Conservation (phyloP, 768 basidiomycete species). For the Ephemerocybe angulata region DNA sequence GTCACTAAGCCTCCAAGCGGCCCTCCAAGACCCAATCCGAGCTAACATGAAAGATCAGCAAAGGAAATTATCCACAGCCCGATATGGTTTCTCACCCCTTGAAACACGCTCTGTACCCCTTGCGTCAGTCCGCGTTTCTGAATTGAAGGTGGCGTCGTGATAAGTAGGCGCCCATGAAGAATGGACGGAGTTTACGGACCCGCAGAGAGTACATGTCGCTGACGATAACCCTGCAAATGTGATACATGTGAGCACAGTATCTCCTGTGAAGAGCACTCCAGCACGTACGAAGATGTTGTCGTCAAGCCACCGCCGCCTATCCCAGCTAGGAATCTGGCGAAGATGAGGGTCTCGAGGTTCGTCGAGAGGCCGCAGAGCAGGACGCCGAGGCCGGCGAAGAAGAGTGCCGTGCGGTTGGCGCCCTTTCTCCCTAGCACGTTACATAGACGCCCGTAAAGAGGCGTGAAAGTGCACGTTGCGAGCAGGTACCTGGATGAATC, state of each 20-base stretch:
- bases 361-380: slow-evolving; percentile 63
- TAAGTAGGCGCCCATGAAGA: too few species aligned
- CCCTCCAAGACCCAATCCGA: slow-evolving; percentile 77
- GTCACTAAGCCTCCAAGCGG: slow-evolving; percentile 68
- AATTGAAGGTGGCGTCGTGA: too few species aligned
- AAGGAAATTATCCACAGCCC: background rate
- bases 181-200: too few species aligned
- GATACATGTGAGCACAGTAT: background rate
- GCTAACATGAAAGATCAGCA: slow-evolving; percentile 29
- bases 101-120: slow-evolving; percentile 70
- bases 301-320: slow-evolving; percentile 77
- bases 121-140: slow-evolving; percentile 71
- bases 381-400: slow-evolving; percentile 60
- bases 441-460: slow-evolving; percentile 77
- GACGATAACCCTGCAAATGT: slow-evolving; percentile 54
- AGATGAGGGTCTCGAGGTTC: slow-evolving; percentile 69
- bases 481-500: slow-evolving; percentile 55
- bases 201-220: slow-evolving; percentile 81
- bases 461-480: slow-evolving; percentile 79
- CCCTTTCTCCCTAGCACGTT: slow-evolving; percentile 69
- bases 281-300: slow-evolving; percentile 68
- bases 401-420: slow-evolving; percentile 63
- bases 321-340: slow-evolving; percentile 69
- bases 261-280: too few species aligned
- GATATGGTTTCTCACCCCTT: slow-evolving; percentile 47